Evolutionary conservation across 1,139 yeast species (phyloP), one percentile per base, ranked within the genome.

Genomic region (Scheffersomyces parashehatae): DNA sequence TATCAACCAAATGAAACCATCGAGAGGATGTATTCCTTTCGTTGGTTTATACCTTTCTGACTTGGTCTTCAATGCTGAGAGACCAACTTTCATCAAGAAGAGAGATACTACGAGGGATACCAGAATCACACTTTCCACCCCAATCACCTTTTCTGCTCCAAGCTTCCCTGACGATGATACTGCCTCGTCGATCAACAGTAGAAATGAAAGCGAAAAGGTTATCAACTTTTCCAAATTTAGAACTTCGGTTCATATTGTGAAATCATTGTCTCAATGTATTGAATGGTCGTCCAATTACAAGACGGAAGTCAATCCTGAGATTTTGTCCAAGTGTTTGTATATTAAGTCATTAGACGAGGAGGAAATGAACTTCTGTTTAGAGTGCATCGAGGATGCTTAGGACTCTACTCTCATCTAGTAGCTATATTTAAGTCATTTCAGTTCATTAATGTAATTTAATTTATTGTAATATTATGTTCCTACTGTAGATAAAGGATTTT

Each of bases 11-110:
- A 70, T 85, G 48, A 79, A 79, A 43, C 89, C 90, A 11, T 77
- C 88, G 1, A 75, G 72, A 46, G 98, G 98, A 1, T 85, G 96
- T 55, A 82, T 91, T 40, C 98, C 98, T 24, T 91, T 90, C 61
- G 81, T 91, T 41, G 97, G 96, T 2, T 73, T 93, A 35, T 90
- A 88, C 56, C 64, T 93, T 40, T 84, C 91, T 2, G 98, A 93
- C 62, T 73, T 91, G 56, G 82, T 88, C 1, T 81, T 85, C 59
- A 89, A 89, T 60, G 82, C 90, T 4, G 95, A 88, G 56, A 75
- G 90, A 51, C 80, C 82, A 3, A 72, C 75, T 13, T 68, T 72
- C 41, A 62, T 73, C 37, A 68, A 64, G 44, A 50, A 45, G 31
- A 37, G 40, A 7, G 26, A 16, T 35, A 12, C 12, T 13, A 24